Evolutionary conservation across 805 yeast genomes (phyloP).

Genomic region (Torulaspora gathmanii): DNA sequence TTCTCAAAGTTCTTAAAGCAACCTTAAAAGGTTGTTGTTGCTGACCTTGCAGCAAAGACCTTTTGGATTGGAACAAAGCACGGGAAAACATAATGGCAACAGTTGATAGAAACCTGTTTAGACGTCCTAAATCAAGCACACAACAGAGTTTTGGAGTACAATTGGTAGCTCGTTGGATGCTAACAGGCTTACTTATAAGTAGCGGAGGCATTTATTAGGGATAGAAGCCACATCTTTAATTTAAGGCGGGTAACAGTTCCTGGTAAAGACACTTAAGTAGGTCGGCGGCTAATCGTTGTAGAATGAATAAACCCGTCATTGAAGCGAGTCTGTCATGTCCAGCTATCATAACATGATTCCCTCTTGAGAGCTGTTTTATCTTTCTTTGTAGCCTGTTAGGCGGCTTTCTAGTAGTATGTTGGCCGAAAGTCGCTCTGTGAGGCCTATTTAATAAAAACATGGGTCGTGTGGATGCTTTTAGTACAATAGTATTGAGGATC

Average conservation of each 20-base stretch:
- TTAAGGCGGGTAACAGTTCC: neutral
- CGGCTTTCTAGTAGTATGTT: too few relatives aligned
- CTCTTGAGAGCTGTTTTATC: too few relatives aligned
- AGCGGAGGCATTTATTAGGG: neutral
- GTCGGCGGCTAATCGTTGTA: neutral
- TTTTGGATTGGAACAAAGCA: constrained; percentile 27
- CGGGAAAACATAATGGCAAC: constrained; percentile 28
- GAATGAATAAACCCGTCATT: too few relatives aligned
- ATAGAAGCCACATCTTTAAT: neutral
- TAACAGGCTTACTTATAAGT: neutral
- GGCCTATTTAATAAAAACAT: too few relatives aligned
- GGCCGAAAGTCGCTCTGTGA: too few relatives aligned
- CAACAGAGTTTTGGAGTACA: too few relatives aligned
- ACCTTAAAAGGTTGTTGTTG: constrained; percentile 23
- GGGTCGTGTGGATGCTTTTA: too few relatives aligned
- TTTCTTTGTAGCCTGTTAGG: too few relatives aligned
- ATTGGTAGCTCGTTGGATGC: neutral
- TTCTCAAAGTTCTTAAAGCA: constrained; percentile 38
- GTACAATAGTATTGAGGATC: too few relatives aligned
- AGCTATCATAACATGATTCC: too few relatives aligned
- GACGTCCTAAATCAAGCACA: too few relatives aligned
- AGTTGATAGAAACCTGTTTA: neutral
- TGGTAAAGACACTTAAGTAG: neutral
- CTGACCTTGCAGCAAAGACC: constrained; percentile 19
- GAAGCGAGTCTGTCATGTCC: too few relatives aligned